A percentile compares a stretch with the other conserved stretches of the same genome.
Conservation (phyloP, 2,329 filamentous ascomycete genomes). For the Claviceps purpurea region DNA sequence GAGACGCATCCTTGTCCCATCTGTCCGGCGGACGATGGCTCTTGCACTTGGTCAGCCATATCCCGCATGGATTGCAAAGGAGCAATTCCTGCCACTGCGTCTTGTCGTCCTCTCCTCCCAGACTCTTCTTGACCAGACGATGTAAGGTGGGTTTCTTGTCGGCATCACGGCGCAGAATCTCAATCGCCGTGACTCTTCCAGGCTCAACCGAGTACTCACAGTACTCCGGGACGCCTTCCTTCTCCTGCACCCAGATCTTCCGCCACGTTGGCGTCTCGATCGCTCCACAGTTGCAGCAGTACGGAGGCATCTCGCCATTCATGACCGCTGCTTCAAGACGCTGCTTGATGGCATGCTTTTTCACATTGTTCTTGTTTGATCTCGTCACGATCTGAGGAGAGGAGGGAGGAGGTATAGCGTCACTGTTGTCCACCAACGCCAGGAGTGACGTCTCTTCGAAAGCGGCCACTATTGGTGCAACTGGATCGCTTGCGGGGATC, state of each 20-base stretch:
- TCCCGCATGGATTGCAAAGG: conserved; percentile 89
- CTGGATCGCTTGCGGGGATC: conserved; percentile 35
- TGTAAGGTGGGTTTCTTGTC: conserved; percentile 52
- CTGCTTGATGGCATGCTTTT: conserved; percentile 48
- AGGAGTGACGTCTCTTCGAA: conserved; percentile 18
- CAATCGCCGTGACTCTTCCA: conserved; percentile 61
- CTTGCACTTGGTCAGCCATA: conserved; percentile 87
- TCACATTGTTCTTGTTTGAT: conserved; percentile 50
- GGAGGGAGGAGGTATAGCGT: conserved; percentile 23
- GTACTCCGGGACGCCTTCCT: conserved; percentile 54
- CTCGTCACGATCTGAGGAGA: conserved; percentile 28
- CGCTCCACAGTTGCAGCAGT: conserved; percentile 83
- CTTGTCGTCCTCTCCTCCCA: conserved; percentile 50
- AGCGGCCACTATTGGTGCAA: conserved; percentile 15
- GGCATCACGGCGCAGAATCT: conserved; percentile 48
- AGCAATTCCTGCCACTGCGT: conserved; percentile 55
- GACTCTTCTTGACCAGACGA: conserved; percentile 64
- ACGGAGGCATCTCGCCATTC: conserved; percentile 76
- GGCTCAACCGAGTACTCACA: conserved; percentile 61
- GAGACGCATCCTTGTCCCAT: conserved; percentile 57
- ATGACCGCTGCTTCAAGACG: conserved; percentile 50
- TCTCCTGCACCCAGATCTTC: conserved; percentile 73
- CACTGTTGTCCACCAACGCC: conserved; percentile 29
- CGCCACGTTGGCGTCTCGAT: conserved; percentile 96
- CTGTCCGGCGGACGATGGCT: conserved; percentile 68